Base-by-base conservation (phyloP, 345 rosid species). In the Brassica carinata region DNA sequence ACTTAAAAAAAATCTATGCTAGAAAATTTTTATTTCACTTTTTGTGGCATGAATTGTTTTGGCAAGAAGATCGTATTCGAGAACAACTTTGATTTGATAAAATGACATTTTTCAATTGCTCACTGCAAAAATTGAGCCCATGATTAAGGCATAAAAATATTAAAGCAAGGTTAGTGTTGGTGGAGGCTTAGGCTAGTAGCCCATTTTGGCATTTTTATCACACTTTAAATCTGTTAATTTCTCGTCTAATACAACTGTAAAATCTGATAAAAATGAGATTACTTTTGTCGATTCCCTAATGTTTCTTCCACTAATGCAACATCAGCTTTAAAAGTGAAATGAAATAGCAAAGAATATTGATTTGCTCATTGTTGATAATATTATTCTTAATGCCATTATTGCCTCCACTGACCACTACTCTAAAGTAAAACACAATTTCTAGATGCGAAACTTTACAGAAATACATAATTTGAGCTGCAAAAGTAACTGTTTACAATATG, bases 281-380 rank as follows among this genome's bases (percentile, higher is more conserved):
- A 67, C 74, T 72, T 67, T 67, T 73, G 55, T 61, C 67, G 74
- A 73, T 67, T 73, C 78, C 65, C 19, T 74, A 61, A 61, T 73
- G 64, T 73, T 73, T 79, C 55, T 48, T 79, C 78, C 82, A 79
- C 74, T 79, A 73, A 67, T 73, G 78, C 78, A 59, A 73, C 74
- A 73, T 45, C 69, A 30, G 63, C 38, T 79, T 55, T 8, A 8
- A 29, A 66, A 40, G 58, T 64, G 66, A 66, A 6, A 33, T 26
- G 40, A 27, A 10, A 14, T 40, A 66, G 45, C 23, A 40, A 71
- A 34, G 18, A 65, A 26, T 64, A 65, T 53, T 31, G 64, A 48
- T 77, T 78, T 59, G 67, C 82, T 30, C 66, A 27, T 29, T 73
- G 66, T 58, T 66, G 11, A 67, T 72, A 68, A 7, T 34, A 67